These are phyloP conservation scores for Microthlaspi erraticum DNA, from an alignment of 345 rosid species.

Conservation along the genomic window DNA sequence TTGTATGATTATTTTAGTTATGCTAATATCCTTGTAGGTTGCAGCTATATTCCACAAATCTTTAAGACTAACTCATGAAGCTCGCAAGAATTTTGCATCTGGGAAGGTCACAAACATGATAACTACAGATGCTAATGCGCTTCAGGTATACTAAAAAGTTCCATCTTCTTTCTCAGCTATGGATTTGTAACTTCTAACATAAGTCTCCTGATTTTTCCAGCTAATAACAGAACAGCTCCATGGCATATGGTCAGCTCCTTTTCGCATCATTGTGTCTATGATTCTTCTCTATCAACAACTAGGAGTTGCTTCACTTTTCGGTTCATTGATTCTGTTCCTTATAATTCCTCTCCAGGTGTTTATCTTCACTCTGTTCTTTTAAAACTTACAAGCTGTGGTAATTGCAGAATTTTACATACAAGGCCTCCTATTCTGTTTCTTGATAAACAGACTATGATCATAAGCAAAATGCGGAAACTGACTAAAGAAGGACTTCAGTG, in stretches of 20 bases:
- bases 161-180: constrained; percentile 1
- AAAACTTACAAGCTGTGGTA: background rate
- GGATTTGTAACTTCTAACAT: constrained; percentile 24
- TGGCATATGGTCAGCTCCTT: constrained; percentile 93
- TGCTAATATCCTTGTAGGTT: constrained; percentile 53
- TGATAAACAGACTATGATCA: constrained; percentile 64
- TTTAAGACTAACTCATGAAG: constrained; percentile 80
- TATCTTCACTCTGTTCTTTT: constrained; percentile 16
- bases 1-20: constrained; percentile 13
- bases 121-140: constrained; percentile 90
- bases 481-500: constrained; percentile 91
- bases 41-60: constrained; percentile 94
- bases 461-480: constrained; percentile 86
- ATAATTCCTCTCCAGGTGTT: constrained; percentile 82
- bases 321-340: constrained; percentile 77
- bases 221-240: constrained; percentile 89
- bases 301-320: constrained; percentile 87
- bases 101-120: constrained; percentile 96
- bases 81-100: constrained; percentile 79
- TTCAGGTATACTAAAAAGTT: constrained; percentile 62
- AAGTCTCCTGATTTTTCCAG: constrained; percentile 45
- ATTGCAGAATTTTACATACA: constrained; percentile 15
- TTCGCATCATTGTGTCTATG: constrained; percentile 80
- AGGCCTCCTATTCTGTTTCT: constrained; percentile 26
- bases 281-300: constrained; percentile 87